Percentiles rank a stretch among this genome's conserved stretches.
phyloP scores from a whole-genome alignment of 768 basidiomycete genomes.

The Lyophyllum shimeji region DNA sequence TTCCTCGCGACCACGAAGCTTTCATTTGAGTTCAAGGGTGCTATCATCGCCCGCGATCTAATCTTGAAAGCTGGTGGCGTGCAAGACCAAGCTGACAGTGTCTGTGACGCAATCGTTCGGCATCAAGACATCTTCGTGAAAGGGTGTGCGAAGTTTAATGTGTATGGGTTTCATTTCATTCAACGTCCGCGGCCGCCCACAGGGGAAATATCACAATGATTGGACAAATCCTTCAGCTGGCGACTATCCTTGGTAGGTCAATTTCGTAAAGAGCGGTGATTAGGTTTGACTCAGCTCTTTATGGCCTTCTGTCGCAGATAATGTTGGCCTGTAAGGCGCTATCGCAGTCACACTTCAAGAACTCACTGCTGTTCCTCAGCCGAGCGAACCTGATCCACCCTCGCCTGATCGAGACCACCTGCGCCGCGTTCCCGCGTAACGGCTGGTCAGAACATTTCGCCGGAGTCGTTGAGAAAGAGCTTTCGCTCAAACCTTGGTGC shows the following conservation, averaged over 20 bases:
- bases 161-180: neutral
- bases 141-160: constrained; percentile 27
- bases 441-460: constrained; percentile 48
- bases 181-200: neutral
- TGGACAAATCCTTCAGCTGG: constrained; percentile 49
- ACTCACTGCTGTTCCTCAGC: constrained; percentile 21
- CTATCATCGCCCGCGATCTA: constrained; percentile 48
- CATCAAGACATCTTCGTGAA: constrained; percentile 49
- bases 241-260: constrained; percentile 43
- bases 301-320: constrained; percentile 27
- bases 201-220: constrained; percentile 52
- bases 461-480: constrained; percentile 42
- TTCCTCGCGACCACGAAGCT: constrained; percentile 53
- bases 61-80: constrained; percentile 40
- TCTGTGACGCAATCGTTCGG: constrained; percentile 50
- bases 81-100: constrained; percentile 51
- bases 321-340: constrained; percentile 40
- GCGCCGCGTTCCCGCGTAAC: constrained; percentile 38
- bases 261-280: neutral
- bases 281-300: neutral
- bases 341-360: neutral
- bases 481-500: constrained; percentile 48
- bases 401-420: constrained; percentile 39
- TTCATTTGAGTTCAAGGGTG: constrained; percentile 58
- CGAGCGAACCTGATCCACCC: constrained; percentile 43